Conservation (phyloP, 1,139 yeast genomes). For the Yamadazyma diospyri region DNA sequence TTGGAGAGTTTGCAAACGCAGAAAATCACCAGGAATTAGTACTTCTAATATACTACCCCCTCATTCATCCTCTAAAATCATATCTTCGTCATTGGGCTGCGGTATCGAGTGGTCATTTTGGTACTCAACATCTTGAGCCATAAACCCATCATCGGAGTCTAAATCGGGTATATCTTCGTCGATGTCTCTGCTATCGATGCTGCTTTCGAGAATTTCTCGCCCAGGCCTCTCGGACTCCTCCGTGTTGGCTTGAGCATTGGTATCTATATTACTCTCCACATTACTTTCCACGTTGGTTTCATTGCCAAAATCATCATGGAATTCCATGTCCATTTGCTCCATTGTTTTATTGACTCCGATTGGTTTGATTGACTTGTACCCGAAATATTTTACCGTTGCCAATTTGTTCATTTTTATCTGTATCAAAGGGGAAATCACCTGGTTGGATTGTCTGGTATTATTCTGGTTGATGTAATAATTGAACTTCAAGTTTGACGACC, state of each 20-base stretch:
- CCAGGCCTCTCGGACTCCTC: not conserved
- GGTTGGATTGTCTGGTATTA: slow-evolving; percentile 18
- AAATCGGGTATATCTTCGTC: slow-evolving; percentile 15
- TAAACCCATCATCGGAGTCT: slow-evolving; percentile 32
- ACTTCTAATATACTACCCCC: too few species aligned
- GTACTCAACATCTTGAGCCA: slow-evolving; percentile 57
- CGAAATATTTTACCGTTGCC: slow-evolving; percentile 42
- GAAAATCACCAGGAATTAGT: too few species aligned
- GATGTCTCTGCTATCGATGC: slow-evolving; percentile 6
- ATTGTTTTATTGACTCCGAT: slow-evolving; percentile 55
- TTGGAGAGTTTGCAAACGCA: not conserved
- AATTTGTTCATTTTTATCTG: slow-evolving; percentile 40
- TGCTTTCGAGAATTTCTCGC: not conserved
- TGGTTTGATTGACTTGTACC: slow-evolving; percentile 50
- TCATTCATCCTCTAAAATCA: slow-evolving; percentile 39
- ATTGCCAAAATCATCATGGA: slow-evolving; percentile 1
- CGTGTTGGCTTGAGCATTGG: not conserved
- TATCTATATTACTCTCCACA: not conserved
- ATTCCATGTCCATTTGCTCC: slow-evolving; percentile 39
- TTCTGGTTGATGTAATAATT: slow-evolving; percentile 10
- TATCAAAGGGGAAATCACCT: slow-evolving; percentile 23
- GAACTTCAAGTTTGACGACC: slow-evolving; percentile 36
- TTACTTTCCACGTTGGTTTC: not conserved
- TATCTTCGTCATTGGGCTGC: slow-evolving; percentile 25
- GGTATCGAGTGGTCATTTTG: slow-evolving; percentile 44